Base-by-base conservation (phyloP, 306 rosid genomes). In the Corylus avellana region DNA sequence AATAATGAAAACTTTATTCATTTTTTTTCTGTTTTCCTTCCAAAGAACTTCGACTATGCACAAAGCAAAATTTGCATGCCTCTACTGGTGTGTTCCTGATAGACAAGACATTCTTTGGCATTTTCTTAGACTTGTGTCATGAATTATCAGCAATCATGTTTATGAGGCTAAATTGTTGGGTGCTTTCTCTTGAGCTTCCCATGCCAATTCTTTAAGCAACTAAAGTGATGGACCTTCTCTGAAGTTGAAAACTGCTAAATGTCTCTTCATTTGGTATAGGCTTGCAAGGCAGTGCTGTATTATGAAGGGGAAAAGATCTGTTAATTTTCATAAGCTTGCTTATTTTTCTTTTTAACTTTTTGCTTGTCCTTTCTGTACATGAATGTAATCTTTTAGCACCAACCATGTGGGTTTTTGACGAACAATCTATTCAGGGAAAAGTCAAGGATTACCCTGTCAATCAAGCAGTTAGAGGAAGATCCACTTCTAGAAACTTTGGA, bases 401-500 rank as follows among this genome's bases (percentile, higher is more conserved):
- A 53, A 69, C 46, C 7, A 0, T 8, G 25, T 56, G 25, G 70
- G 69, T 48, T 49, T 57, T 73, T 62, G 49, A 67, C 69, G 13
- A 39, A 46, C 62, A 67, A 20, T 66, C n/a, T 27, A 47, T 68
- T 78, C 87, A 89, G 92, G 73, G 83, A 62, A 37, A 89, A 89
- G 83, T 73, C 85, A 1, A 84, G 92, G 83, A 86, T 89, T 73
- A 83, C 73, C 25, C 80, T 94, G 63, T 94, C 98, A 64, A 89
- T 92, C 44, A 94, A 83, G 83, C 97, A 91, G 86, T 86, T 94
- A 77, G 98, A 94, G 85, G 98, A 91, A 84, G 97, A 94, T 85
- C 98, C 98, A 37, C 97, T 94, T 63, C 90, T 92, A 72, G 97
- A 92, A 88, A 95, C 98, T 9, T 82, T 95, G 84, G 98, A 95